Conservation (phyloP, 768 basidiomycete genomes). For the Mycena venus region DNA sequence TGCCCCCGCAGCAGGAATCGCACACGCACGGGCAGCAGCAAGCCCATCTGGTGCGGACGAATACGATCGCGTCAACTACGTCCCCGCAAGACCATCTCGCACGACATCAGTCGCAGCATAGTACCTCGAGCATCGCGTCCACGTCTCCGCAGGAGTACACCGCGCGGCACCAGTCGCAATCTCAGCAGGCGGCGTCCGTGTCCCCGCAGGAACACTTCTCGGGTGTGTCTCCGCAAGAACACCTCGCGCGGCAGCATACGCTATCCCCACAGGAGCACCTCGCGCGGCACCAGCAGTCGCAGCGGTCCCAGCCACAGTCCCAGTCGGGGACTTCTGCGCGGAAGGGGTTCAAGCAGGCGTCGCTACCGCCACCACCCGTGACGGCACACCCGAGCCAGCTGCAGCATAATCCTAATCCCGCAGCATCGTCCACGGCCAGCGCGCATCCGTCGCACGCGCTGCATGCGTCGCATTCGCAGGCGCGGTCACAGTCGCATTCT, state of each 20-base stretch:
- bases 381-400: slow-evolving; percentile 5
- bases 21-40: neutral
- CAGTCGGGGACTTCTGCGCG: slow-evolving; percentile 33
- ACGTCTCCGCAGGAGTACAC: no score
- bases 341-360: no score
- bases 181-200: no score
- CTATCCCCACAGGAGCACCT: neutral
- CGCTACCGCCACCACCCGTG: slow-evolving; percentile 18
- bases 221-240: slow-evolving; percentile 18
- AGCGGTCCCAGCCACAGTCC: slow-evolving; percentile 20
- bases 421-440: neutral
- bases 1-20: neutral
- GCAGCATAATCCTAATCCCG: no score
- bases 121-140: no score
- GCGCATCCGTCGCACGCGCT: slow-evolving; percentile 1
- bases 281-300: slow-evolving; percentile 16
- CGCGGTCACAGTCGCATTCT: slow-evolving; percentile 17
- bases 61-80: no score
- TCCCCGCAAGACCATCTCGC: neutral
- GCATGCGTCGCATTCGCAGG: slow-evolving; percentile 24
- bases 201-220: neutral
- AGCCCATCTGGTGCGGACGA: no score
- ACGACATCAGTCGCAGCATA: slow-evolving; percentile 6
- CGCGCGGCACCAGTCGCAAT: no score
- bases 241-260: neutral